phyloP scores from a whole-genome alignment of 352 stramenopile species.

The Phytophthora ramorum region DNA sequence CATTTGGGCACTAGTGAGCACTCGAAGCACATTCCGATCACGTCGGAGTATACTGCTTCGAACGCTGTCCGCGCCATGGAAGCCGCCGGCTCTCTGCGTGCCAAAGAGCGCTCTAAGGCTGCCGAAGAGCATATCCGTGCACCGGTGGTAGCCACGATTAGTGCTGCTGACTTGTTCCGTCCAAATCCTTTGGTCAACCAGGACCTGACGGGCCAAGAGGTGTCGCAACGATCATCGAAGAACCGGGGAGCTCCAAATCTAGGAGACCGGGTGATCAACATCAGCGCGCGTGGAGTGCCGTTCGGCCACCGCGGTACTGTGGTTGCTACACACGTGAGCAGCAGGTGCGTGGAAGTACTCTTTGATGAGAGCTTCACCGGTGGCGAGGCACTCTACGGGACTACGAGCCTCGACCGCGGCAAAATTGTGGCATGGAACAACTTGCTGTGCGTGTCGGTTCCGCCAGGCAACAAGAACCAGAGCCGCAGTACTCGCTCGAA shows the following conservation, averaged over 20 bases:
- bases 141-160: slow-evolving; percentile 52
- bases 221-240: slow-evolving; percentile 61
- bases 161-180: slow-evolving; percentile 69
- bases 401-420: slow-evolving; percentile 94
- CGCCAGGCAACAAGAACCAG: slow-evolving; percentile 37
- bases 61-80: slow-evolving; percentile 95
- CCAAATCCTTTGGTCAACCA: slow-evolving; percentile 82
- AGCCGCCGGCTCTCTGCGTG: slow-evolving; percentile 69
- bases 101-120: slow-evolving; percentile 66
- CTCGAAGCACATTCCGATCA: slow-evolving; percentile 93
- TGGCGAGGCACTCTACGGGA: slow-evolving; percentile 95
- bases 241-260: slow-evolving; percentile 88
- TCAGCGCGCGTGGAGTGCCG: slow-evolving; percentile 94
- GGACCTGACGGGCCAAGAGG: slow-evolving; percentile 74
- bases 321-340: slow-evolving; percentile 96
- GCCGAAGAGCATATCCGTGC: slow-evolving; percentile 40
- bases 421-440: slow-evolving; percentile 96
- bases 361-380: slow-evolving; percentile 98
- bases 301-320: slow-evolving; percentile 98
- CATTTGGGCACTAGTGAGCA: slow-evolving; percentile 87
- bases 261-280: slow-evolving; percentile 98
- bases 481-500: slow-evolving; percentile 21
- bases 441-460: slow-evolving; percentile 72
- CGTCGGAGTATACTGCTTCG: slow-evolving; percentile 93
- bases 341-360: slow-evolving; percentile 97